Percentiles rank a stretch among this genome's conserved stretches.
phyloP scores from a whole-genome alignment of 179 eudicot species.

The Silene noctiflora region DNA sequence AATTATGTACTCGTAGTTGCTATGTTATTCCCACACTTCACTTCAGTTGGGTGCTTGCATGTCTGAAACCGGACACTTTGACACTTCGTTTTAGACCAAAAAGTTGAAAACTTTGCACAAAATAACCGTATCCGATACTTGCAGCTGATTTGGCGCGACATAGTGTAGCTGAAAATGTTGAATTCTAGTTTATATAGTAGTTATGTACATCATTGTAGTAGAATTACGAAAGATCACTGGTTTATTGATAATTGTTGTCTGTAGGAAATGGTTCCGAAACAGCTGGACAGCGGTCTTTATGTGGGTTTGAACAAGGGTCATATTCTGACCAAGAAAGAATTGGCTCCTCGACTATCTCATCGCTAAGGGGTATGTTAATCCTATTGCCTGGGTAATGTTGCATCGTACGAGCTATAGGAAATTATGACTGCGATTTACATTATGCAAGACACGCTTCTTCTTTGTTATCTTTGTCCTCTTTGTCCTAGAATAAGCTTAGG shows the following conservation, averaged over 20 bases:
- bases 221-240: too few species aligned
- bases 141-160: too few species aligned
- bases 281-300: slow-evolving; percentile 37
- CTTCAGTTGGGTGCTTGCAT: not conserved
- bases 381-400: not conserved
- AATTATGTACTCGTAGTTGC: too few species aligned
- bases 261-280: slow-evolving; percentile 34
- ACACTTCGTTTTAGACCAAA: too few species aligned
- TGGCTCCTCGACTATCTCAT: slow-evolving; percentile 56
- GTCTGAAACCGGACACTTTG: too few species aligned
- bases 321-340: slow-evolving; percentile 59
- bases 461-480: not conserved
- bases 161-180: not conserved
- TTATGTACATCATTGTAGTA: too few species aligned
- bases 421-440: not conserved
- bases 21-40: not conserved
- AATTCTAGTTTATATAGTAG: too few species aligned
- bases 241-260: not conserved
- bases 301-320: slow-evolving; percentile 68
- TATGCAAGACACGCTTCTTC: too few species aligned
- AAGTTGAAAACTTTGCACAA: too few species aligned
- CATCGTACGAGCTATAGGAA: not conserved
- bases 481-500: not conserved
- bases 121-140: too few species aligned
- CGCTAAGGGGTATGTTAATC: slow-evolving; percentile 47